These are phyloP conservation scores for Lentinula sp. DNA, from an alignment of 768 basidiomycete species.

Conservation along the genomic window DNA sequence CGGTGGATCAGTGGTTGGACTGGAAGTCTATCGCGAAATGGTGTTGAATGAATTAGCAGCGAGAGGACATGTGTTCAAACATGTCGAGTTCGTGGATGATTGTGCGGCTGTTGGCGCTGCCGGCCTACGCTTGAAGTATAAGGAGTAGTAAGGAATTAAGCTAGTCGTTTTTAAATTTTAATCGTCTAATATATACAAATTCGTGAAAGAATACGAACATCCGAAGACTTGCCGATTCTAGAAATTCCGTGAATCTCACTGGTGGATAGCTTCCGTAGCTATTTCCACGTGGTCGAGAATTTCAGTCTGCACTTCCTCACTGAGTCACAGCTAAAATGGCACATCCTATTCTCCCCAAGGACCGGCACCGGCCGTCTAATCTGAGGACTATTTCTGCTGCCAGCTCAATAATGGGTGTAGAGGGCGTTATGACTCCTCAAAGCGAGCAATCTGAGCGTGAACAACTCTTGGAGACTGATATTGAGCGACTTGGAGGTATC, in stretches of 20 bases:
- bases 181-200: too few species aligned
- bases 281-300: background rate
- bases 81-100: conserved; percentile 65
- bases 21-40: conserved; percentile 52
- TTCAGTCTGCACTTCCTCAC: background rate
- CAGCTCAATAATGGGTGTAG: conserved; percentile 1
- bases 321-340: conserved; percentile 1
- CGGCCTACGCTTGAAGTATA: conserved; percentile 34
- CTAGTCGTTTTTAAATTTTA: too few species aligned
- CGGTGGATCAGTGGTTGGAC: conserved; percentile 71
- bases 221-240: too few species aligned
- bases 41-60: conserved; percentile 48
- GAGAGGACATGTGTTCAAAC: conserved; percentile 57
- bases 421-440: conserved; percentile 3
- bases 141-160: background rate
- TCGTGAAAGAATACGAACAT: too few species aligned
- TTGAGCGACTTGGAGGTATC: conserved; percentile 1
- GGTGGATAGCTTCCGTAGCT: background rate
- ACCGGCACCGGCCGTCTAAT: conserved; percentile 1
- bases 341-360: background rate
- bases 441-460: conserved; percentile 1
- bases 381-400: background rate
- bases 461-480: conserved; percentile 2
- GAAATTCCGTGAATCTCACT: background rate
- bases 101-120: conserved; percentile 60